phyloP scores from a whole-genome alignment of 148 eudicot genomes.

The Salicornia ramosissima region DNA sequence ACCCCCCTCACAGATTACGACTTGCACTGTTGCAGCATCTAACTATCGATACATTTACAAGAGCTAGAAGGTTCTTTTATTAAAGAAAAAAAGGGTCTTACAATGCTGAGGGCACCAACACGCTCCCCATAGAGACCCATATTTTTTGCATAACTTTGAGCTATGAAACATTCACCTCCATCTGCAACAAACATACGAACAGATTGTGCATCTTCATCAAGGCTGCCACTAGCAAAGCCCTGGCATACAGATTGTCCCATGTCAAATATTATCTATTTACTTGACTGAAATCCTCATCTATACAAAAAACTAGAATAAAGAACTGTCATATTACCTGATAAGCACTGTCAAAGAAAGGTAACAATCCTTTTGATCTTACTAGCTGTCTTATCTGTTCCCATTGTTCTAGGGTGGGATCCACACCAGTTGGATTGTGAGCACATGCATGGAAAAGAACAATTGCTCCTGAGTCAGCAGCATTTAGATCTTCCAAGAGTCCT shows the following conservation, averaged over 20 bases:
- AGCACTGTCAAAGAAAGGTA: conserved; percentile 64
- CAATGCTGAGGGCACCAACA: conserved; percentile 56
- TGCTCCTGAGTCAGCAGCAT: conserved; percentile 88
- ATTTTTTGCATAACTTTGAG: conserved; percentile 56
- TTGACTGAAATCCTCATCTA: neutral
- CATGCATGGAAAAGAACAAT: conserved; percentile 77
- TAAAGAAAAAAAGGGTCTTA: conserved; percentile 23
- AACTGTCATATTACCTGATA: conserved; percentile 37
- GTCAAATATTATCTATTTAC: neutral
- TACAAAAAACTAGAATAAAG: neutral
- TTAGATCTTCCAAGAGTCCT: conserved; percentile 90
- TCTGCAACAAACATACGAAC: conserved; percentile 53
- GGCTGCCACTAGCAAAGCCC: conserved; percentile 61
- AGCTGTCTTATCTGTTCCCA: conserved; percentile 68
- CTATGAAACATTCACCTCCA: conserved; percentile 50
- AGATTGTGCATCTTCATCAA: conserved; percentile 46
- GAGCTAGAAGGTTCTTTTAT: neutral
- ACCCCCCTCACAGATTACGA: neutral
- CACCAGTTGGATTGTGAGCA: conserved; percentile 62
- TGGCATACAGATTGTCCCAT: conserved; percentile 14
- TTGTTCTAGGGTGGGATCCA: conserved; percentile 51
- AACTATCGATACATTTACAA: neutral
- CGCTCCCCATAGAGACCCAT: conserved; percentile 59
- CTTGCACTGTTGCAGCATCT: too few relatives aligned
- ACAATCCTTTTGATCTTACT: conserved; percentile 70